Base-by-base conservation (phyloP, 2,329 filamentous ascomycete genomes). In the Diplodia scrobiculata region DNA sequence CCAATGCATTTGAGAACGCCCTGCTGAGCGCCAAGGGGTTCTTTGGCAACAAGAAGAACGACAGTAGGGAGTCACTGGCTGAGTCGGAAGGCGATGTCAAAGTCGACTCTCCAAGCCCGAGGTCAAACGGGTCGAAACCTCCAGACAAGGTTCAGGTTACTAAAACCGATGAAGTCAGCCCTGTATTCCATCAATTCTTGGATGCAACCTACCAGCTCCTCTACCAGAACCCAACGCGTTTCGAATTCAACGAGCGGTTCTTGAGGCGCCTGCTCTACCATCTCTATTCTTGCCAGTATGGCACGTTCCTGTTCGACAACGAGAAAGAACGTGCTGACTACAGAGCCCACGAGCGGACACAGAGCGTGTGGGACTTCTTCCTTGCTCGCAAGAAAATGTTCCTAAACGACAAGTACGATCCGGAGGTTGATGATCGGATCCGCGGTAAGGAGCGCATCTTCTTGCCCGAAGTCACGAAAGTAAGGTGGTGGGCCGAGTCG, bases 291-390 rank as follows among this genome's bases (percentile, higher is more conserved):
- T 97, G 93, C 70, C 95, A 99, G 75, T 99, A 97, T 69, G 95
- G 95, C 53, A 97, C 94, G 0, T 99, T 99, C 75, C 83, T 99
- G 5, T 97, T 91, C 78, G 97, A 99, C 79, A 96, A 87, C 66
- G 95, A 99, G 76, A 95, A 92, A 73, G 91, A 97, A 72, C 88
- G 95, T 3, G 81, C 86, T 17, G 90, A 95, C 51, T 84, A 86
- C 25, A 84, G 82, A 32, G 87, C 91, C 0, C 81, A 83, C 47
- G 88, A 92, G 71, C 84, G 86, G 64, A 96, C 92, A 3, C 84
- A 90, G 3, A 96, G 91, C 25, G 95, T 97, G 1, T 99, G 95
- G 95, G 90, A 95, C 71, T 97, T 98, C 75, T 98, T 99, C 77
- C 81, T 98, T 7, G 87, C 90, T 51, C 87, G 93, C 11, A 88